Percentiles rank a stretch among this genome's conserved stretches.
phyloP scores from a whole-genome alignment of 2,329 filamentous ascomycete species.

The Nannizzia gypsea region DNA sequence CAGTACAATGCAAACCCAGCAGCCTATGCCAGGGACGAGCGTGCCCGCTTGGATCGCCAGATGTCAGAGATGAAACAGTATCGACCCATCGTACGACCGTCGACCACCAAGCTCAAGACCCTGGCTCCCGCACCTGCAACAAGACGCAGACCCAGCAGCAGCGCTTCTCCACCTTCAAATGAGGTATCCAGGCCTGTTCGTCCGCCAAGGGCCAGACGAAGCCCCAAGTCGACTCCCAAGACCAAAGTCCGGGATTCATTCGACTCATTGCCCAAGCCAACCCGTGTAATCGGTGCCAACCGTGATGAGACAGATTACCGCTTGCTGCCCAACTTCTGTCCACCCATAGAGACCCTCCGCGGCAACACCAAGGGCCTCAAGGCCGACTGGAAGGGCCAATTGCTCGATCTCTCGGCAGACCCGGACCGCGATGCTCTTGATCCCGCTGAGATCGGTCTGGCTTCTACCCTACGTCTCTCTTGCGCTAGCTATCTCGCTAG shows the following conservation, averaged over 20 bases:
- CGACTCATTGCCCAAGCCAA: constrained; percentile 33
- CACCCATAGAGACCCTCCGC: constrained; percentile 54
- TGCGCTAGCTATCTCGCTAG: constrained; percentile 83
- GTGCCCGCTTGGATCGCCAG: constrained; percentile 32
- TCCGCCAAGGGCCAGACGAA: constrained; percentile 25
- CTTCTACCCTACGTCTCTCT: constrained; percentile 67
- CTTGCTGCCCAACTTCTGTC: constrained; percentile 59
- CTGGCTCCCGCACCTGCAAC: constrained; percentile 31
- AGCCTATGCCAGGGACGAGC: constrained; percentile 33
- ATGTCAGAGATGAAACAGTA: constrained; percentile 31
- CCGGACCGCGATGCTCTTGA: constrained; percentile 60
- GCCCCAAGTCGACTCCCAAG: constrained; percentile 31
- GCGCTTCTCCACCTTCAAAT: constrained; percentile 16
- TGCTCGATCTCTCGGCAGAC: constrained; percentile 63
- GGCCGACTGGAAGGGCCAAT: constrained; percentile 75
- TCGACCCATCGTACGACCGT: constrained; percentile 17
- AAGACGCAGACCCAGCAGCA: constrained; percentile 18
- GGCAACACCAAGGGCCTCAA: constrained; percentile 59
- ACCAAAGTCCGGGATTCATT: constrained; percentile 29
- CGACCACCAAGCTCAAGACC: constrained; percentile 27
- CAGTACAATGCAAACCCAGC: constrained; percentile 35
- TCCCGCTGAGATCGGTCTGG: constrained; percentile 63
- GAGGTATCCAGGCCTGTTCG: constrained; percentile 19
- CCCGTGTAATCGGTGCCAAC: constrained; percentile 44
- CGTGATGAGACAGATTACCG: constrained; percentile 74